These are phyloP conservation scores for Syncephalastrum sp. DNA, from an alignment of 371 early-diverging fungal genomes.

Conservation along the genomic window DNA sequence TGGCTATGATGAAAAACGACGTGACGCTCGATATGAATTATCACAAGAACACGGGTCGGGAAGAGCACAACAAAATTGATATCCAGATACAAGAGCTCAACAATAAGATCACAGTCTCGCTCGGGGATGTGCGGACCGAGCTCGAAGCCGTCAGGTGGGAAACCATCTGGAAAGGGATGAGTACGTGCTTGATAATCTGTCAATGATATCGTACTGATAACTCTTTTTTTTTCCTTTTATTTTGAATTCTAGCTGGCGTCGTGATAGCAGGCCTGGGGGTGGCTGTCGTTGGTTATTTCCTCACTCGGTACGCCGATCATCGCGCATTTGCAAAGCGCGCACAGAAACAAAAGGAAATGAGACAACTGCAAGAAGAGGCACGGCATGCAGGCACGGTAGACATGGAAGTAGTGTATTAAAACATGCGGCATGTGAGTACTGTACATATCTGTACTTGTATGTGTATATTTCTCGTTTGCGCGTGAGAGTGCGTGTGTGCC, in stretches of 20 bases:
- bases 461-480: too few relatives aligned
- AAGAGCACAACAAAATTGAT: conserved; percentile 75
- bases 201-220: background rate
- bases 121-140: conserved; percentile 81
- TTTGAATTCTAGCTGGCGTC: conserved; percentile 27
- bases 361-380: conserved; percentile 38
- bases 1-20: conserved; percentile 76
- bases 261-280: conserved; percentile 32
- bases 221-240: background rate
- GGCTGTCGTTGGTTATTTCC: conserved; percentile 37
- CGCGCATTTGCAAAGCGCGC: conserved; percentile 15
- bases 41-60: conserved; percentile 78
- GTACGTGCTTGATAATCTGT: conserved; percentile 8
- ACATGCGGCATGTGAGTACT: background rate
- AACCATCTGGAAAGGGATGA: conserved; percentile 70
- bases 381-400: conserved; percentile 37
- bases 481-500: too few relatives aligned
- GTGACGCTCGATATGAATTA: conserved; percentile 87
- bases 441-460: too few relatives aligned
- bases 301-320: conserved; percentile 25
- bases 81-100: conserved; percentile 81
- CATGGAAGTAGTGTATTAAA: conserved; percentile 40
- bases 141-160: conserved; percentile 86
- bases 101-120: conserved; percentile 73
- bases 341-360: conserved; percentile 30